Base-by-base conservation (phyloP, 192 early-diverging fungal genomes). In the Helicostylum pulchrum region DNA sequence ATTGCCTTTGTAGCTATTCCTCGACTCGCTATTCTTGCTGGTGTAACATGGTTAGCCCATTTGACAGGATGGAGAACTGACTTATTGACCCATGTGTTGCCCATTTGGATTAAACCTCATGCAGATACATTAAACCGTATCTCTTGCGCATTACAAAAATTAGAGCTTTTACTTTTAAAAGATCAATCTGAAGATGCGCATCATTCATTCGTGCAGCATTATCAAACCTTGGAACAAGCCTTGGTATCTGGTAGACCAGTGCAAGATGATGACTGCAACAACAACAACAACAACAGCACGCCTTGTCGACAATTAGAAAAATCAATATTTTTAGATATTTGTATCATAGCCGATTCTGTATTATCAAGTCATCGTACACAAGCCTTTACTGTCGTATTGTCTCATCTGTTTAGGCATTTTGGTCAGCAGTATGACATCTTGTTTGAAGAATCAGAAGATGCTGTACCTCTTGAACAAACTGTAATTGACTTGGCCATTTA, bases 41-140 rank as follows among this genome's bases (percentile, higher is more conserved):
- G 59, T 6, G 44, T 61, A 44, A 61, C 59, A 7, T 61, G 59
- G 59, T 17, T 61, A 8, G 21, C 59, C 12, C 59, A 61, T 32
- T 30, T 45, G 15, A 48, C 59, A 31, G 59, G 59, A 14, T 61
- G 59, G 59, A 26, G 59, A 61, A 48, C 19, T 12, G 19, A 57
- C 1, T 20, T n/a, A n/a, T n/a, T 36, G 20, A 32, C 0, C 34
- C 15, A 12, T 11, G n/a, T n/a, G n/a, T 32, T 57, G 42, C 55
- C 55, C 15, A 30, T 48, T 30, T 61, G 59, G 44, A 47, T 61
- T 15, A 17, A 26, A 2, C 2, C 45, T 19, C 26, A 48, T 4
- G 8, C 11, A 7, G 14, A n/a, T 20, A 3, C 19, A 9, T 44
- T 61, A 10, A 32, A 32, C 1, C 26, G 21, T n/a, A 48, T 61